Base-by-base conservation (phyloP, 1,139 yeast species). In the Protomyces macrosporus region DNA sequence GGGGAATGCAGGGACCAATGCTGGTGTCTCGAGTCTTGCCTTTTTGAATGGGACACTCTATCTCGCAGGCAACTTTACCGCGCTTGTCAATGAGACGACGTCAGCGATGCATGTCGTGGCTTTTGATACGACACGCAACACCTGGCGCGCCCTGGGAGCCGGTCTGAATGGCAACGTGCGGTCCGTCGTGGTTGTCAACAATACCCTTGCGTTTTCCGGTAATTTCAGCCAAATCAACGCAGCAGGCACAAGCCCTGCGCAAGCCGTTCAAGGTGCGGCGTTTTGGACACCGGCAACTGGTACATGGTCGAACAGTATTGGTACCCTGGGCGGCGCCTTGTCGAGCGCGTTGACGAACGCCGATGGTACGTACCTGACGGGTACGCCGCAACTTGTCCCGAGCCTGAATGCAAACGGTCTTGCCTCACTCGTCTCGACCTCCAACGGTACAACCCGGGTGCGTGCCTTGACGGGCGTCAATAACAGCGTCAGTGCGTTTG, bases 1-100 rank as follows among this genome's bases (percentile, higher is more conserved):
- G 1, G 69, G 74, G 36, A 74, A 75, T 23, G 74, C 72, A 40
- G 81, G 82, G 2, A 67, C 79, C n/a, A 71, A 78, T 68, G 82
- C 79, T 1, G 69, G 68, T 1, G 78, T 81, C 10, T 68, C 71
- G 9, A 65, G 70, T 1, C 54, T 78, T 35, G 62, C 70, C 6
- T 45, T 66, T 2, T 65, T 71, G 45, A 70, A 69, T n/a, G 70
- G 72, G 32, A 73, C 72, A 33, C 69, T 78, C 12, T 60, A 79
- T 5, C 64, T 79, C 5, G 69, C 73, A 7, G 84, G 84, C 32
- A 72, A 73, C 16, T 79, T 79, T 68, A 67, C 72, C 48, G 69
- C 69, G n/a, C 72, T 77, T 1, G 69, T 69, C 33, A 72, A 74
- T 54, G 67, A 71, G 3, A 59, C 70, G 6, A 72, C 73, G 6